A percentile compares a stretch with the other conserved stretches of the same genome.
Evolutionary conservation across 2,329 filamentous ascomycete genomes (phyloP).

Genomic region (Calycina herbarum): DNA sequence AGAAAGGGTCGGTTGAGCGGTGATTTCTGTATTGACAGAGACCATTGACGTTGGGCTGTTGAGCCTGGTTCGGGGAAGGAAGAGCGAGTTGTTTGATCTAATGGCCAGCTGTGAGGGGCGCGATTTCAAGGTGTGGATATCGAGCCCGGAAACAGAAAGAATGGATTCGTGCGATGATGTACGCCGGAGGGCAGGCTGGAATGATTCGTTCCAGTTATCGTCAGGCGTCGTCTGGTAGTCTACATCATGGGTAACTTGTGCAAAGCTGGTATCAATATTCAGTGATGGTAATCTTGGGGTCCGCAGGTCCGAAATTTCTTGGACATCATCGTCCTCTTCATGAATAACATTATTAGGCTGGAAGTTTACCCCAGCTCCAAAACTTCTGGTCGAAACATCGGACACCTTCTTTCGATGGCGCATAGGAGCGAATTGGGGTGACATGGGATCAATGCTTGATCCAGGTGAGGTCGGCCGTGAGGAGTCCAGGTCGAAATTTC

Average conservation of each 20-base stretch:
- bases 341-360: constrained; percentile 40
- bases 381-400: constrained; percentile 52
- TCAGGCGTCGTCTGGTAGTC: constrained; percentile 16
- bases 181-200: constrained; percentile 57
- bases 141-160: constrained; percentile 81
- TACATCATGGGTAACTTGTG: constrained; percentile 26
- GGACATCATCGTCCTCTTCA: constrained; percentile 38
- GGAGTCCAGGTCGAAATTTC: constrained; percentile 59
- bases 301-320: constrained; percentile 31
- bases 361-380: constrained; percentile 38
- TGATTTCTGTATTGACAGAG: constrained; percentile 57
- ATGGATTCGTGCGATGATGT: constrained; percentile 83
- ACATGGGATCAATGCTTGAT: constrained; percentile 70
- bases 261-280: constrained; percentile 28
- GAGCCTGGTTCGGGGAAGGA: constrained; percentile 47
- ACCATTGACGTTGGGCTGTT: constrained; percentile 43
- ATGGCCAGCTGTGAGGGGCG: constrained; percentile 73
- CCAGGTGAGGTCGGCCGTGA: constrained; percentile 81
- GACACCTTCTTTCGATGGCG: constrained; percentile 60
- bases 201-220: constrained; percentile 33
- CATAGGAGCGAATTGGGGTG: constrained; percentile 53
- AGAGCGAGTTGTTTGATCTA: constrained; percentile 49
- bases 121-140: constrained; percentile 79
- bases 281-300: constrained; percentile 25
- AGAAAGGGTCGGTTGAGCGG: constrained; percentile 57